Percentiles rank a stretch among this genome's conserved stretches.
phyloP scores from a whole-genome alignment of 208 protist genomes.

The Crithidia mellificae region DNA sequence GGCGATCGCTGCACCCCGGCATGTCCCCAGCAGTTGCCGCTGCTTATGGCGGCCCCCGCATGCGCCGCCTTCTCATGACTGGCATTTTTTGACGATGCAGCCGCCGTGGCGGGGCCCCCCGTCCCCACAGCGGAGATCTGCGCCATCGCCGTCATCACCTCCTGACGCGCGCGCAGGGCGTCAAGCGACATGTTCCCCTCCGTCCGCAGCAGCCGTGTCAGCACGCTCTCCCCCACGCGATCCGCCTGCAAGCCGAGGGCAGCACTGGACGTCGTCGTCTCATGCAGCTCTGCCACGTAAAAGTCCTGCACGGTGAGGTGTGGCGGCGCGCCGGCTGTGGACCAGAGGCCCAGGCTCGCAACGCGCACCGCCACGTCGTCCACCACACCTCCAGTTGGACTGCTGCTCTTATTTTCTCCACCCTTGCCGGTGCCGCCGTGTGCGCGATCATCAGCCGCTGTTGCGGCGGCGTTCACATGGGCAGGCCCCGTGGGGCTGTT shows the following conservation, averaged over 20 bases:
- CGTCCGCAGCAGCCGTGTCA: conserved; percentile 54
- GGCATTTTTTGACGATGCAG: neutral
- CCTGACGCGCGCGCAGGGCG: conserved; percentile 30
- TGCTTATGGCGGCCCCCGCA: neutral
- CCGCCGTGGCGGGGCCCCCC: neutral
- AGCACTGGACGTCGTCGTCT: conserved; percentile 4
- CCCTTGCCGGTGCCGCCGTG: neutral
- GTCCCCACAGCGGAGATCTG: neutral
- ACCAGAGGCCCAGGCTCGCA: conserved; percentile 17
- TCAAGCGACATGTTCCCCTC: conserved; percentile 50
- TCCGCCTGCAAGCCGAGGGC: conserved; percentile 26
- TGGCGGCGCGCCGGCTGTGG: conserved; percentile 28
- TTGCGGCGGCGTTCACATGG: no score
- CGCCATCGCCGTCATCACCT: conserved; percentile 25
- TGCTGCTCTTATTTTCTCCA: no score
- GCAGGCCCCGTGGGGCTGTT: no score
- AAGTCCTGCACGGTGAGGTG: conserved; percentile 46
- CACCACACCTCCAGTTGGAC: neutral
- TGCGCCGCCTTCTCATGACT: neutral
- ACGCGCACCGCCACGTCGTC: neutral
- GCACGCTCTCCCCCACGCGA: conserved; percentile 48
- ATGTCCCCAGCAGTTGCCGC: conserved; percentile 55
- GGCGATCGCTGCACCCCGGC: conserved; percentile 41
- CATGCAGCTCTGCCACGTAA: conserved; percentile 45
- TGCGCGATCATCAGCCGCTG: neutral